A percentile compares a stretch with the other conserved stretches of the same genome.
These are phyloP conservation scores for Gyromitra esculenta DNA, from an alignment of 2,329 filamentous ascomycete species.

Conservation along the genomic window DNA sequence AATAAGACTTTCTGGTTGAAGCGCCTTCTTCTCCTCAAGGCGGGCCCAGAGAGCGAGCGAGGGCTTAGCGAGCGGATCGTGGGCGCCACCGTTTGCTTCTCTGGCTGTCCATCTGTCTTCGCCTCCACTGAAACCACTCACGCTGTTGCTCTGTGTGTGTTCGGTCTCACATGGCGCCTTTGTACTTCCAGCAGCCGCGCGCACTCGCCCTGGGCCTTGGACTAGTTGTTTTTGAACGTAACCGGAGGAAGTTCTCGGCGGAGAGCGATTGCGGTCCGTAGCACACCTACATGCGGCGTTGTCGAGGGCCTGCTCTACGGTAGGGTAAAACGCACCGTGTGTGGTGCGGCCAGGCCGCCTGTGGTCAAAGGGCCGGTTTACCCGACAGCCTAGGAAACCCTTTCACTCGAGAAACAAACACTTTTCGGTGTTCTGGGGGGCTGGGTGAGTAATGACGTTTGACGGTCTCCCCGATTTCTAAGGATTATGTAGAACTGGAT, in stretches of 20 bases:
- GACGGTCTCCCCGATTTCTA: constrained; percentile 1
- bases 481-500: background rate
- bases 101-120: constrained; percentile 1
- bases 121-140: constrained; percentile 9
- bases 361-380: constrained; percentile 5
- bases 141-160: background rate
- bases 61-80: background rate
- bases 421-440: constrained; percentile 2
- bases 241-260: background rate
- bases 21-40: background rate
- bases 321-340: background rate
- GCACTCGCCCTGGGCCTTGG: background rate
- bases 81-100: constrained; percentile 2
- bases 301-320: background rate
- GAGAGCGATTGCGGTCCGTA: constrained; percentile 4
- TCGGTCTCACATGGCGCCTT: constrained; percentile 15
- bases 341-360: constrained; percentile 4
- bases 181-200: background rate
- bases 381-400: constrained; percentile 17
- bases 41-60: background rate
- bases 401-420: constrained; percentile 11
- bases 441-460: constrained; percentile 13
- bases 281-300: constrained; percentile 16
- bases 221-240: constrained; percentile 13
- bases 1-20: background rate